Percentiles rank a stretch among this genome's conserved stretches.
Evolutionary conservation across 163 green algal genomes (phyloP).

Genomic region (Picocystis sp.): DNA sequence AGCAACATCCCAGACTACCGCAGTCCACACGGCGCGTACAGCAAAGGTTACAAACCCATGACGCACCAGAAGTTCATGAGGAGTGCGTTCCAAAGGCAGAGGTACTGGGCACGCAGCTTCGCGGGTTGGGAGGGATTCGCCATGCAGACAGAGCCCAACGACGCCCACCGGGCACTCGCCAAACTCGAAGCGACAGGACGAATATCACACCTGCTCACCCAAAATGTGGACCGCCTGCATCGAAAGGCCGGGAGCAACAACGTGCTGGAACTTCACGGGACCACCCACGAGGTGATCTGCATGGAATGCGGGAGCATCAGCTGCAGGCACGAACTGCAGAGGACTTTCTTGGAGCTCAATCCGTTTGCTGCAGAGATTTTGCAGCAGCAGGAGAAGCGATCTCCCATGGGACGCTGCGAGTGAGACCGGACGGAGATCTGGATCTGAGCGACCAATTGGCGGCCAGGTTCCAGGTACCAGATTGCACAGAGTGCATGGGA

Average conservation of each 20-base stretch:
- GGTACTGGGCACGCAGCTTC: conserved; percentile 71
- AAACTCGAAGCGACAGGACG: conserved; percentile 29
- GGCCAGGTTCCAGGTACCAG: conserved; percentile 27
- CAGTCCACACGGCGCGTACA: conserved; percentile 56
- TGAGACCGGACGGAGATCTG: conserved; percentile 61
- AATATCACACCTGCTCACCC: conserved; percentile 34
- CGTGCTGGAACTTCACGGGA: conserved; percentile 73
- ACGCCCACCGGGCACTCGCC: conserved; percentile 39
- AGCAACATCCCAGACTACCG: conserved; percentile 70
- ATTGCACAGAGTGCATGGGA: conserved; percentile 41
- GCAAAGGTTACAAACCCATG: conserved; percentile 67
- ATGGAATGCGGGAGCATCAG: conserved; percentile 31
- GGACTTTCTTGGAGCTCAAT: conserved; percentile 36
- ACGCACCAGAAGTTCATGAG: conserved; percentile 72
- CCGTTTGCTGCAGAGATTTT: conserved; percentile 10
- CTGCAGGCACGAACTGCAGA: conserved; percentile 32
- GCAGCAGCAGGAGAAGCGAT: too few species aligned
- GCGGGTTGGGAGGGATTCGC: conserved; percentile 60
- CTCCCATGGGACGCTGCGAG: too few species aligned
- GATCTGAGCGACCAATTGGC: conserved; percentile 38
- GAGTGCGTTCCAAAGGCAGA: conserved; percentile 18
- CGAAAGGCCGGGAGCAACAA: conserved; percentile 32
- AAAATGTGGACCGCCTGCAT: conserved; percentile 80
- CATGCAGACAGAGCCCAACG: conserved; percentile 31
- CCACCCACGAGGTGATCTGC: conserved; percentile 53